phyloP scores from a whole-genome alignment of 768 basidiomycete species.

The Melanogaster broomeanus region DNA sequence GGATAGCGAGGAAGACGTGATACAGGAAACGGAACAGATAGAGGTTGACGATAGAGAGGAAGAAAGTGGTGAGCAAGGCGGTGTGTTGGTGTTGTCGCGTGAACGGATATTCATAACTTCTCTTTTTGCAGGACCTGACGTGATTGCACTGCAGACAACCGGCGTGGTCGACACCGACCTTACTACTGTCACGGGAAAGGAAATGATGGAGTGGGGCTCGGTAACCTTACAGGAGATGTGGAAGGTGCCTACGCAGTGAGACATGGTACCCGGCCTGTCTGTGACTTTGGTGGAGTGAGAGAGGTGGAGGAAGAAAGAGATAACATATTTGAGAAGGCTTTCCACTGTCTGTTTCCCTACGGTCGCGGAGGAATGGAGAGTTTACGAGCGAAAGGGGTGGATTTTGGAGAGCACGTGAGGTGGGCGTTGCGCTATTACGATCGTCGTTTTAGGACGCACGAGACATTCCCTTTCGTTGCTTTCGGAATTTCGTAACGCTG shows the following conservation, averaged over 20 bases:
- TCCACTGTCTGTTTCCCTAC: slow-evolving; percentile 2
- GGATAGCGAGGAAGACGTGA: no score
- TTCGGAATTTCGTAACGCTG: not conserved
- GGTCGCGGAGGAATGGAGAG: not conserved
- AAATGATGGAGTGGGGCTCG: slow-evolving; percentile 11
- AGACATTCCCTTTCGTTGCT: slow-evolving; percentile 14
- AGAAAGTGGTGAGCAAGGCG: no score
- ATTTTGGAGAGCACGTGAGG: not conserved
- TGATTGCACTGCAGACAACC: slow-evolving; percentile 28
- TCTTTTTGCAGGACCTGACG: slow-evolving; percentile 15
- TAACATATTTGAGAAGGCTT: not conserved
- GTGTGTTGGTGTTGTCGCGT: no score
- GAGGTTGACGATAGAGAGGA: no score
- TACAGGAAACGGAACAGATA: no score
- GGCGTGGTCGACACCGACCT: slow-evolving; percentile 32
- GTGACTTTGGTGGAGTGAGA: no score
- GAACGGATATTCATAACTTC: slow-evolving; percentile 19
- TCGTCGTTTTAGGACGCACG: not conserved
- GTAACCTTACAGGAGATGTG: no score
- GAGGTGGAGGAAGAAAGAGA: no score
- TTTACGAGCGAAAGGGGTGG: no score
- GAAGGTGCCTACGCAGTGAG: no score
- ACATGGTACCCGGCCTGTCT: no score
- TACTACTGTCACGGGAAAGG: slow-evolving; percentile 10
- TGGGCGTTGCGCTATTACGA: not conserved